A percentile compares a stretch with the other conserved stretches of the same genome.
phyloP scores from a whole-genome alignment of 805 yeast genomes.

The Candida schatavii region DNA sequence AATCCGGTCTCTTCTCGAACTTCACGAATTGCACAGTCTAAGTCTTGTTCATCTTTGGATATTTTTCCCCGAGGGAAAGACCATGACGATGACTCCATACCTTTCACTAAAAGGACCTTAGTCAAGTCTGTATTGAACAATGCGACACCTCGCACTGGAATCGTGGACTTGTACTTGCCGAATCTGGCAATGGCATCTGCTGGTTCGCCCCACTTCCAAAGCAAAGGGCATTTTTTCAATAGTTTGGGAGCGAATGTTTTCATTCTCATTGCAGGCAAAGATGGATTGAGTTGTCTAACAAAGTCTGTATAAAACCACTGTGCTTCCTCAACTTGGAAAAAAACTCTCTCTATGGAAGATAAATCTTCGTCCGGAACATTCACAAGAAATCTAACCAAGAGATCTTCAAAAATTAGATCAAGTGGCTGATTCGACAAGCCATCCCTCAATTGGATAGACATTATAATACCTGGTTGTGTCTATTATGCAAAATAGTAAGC shows the following conservation, averaged over 20 bases:
- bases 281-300: conserved; percentile 66
- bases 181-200: conserved; percentile 76
- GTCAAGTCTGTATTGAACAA: conserved; percentile 68
- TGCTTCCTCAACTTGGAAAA: conserved; percentile 96
- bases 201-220: conserved; percentile 85
- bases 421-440: conserved; percentile 62
- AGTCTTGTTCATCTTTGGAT: conserved; percentile 86
- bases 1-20: conserved; percentile 92
- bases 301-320: conserved; percentile 96
- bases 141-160: conserved; percentile 97
- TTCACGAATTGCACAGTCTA: conserved; percentile 87
- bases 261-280: conserved; percentile 74
- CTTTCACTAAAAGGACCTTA: conserved; percentile 77
- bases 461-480: conserved; percentile 19
- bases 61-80: conserved; percentile 97
- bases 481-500: no score
- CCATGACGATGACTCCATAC: conserved; percentile 79
- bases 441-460: conserved; percentile 59
- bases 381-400: conserved; percentile 83
- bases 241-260: conserved; percentile 69
- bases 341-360: conserved; percentile 72
- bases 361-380: conserved; percentile 92
- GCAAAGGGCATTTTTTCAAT: conserved; percentile 65
- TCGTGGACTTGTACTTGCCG: conserved; percentile 79
- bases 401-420: conserved; percentile 77